These are phyloP conservation scores for Ceratopteris richardii DNA, from an alignment of 75 land plant genomes.

Conservation along the genomic window DNA sequence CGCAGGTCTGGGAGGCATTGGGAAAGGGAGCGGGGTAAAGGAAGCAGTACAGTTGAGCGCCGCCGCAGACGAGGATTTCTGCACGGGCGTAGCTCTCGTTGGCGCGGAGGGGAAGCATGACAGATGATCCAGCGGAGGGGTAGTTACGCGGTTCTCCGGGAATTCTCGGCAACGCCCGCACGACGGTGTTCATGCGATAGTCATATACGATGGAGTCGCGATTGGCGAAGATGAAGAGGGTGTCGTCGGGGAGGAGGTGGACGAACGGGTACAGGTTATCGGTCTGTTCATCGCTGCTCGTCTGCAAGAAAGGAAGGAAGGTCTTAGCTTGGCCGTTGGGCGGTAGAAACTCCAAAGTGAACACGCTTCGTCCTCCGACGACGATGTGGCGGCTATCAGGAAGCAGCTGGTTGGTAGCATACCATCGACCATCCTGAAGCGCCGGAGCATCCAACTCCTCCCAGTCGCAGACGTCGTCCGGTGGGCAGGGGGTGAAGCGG, in stretches of 20 bases:
- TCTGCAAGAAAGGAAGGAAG: slow-evolving; percentile 11
- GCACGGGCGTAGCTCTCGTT: slow-evolving; percentile 4
- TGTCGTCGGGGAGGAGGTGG: slow-evolving; percentile 35
- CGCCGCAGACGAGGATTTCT: slow-evolving; percentile 48
- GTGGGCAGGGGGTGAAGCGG: slow-evolving; percentile 26
- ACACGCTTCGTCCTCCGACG: slow-evolving; percentile 41
- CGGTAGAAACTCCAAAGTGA: slow-evolving; percentile 37
- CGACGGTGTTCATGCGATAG: slow-evolving; percentile 14
- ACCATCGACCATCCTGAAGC: slow-evolving; percentile 21
- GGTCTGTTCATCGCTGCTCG: slow-evolving; percentile 9
- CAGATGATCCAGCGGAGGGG: slow-evolving; percentile 40
- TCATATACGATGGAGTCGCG: slow-evolving; percentile 32
- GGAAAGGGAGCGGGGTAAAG: slow-evolving; percentile 6
- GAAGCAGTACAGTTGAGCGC: slow-evolving; percentile 5
- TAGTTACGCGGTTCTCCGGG: slow-evolving; percentile 40
- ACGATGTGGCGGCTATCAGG: slow-evolving; percentile 41
- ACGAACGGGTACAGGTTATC: slow-evolving; percentile 53
- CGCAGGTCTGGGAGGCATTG: slow-evolving; percentile 12
- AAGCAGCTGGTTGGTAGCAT: too few relatives aligned
- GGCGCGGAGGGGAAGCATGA: slow-evolving; percentile 27
- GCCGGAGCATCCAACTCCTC: slow-evolving; percentile 12
- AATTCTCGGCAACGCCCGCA: slow-evolving; percentile 22
- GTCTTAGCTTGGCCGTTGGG: slow-evolving; percentile 1
- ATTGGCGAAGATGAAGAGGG: slow-evolving; percentile 42
- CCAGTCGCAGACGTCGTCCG: slow-evolving; percentile 39